phyloP scores from a whole-genome alignment of 2,329 filamentous ascomycete genomes.

The Pyricularia grisea region DNA sequence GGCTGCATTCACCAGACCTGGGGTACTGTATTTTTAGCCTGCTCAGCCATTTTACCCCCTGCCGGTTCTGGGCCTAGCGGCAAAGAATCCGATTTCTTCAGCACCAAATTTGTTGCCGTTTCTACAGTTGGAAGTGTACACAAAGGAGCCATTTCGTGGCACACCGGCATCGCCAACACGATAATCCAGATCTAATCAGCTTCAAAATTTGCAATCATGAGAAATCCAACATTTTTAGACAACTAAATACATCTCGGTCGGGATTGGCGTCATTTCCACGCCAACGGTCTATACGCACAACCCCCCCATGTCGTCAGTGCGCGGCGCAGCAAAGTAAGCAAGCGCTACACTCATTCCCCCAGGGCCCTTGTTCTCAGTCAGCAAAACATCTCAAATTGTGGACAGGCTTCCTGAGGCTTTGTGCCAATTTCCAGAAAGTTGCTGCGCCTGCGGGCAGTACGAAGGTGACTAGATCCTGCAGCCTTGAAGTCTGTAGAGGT shows the following conservation, averaged over 20 bases:
- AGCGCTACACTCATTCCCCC: background rate
- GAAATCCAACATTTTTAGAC: too few species aligned
- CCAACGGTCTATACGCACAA: background rate
- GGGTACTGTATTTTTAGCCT: background rate
- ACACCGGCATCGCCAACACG: too few species aligned
- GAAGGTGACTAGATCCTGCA: background rate
- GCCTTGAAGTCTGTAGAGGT: background rate
- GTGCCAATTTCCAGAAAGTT: background rate
- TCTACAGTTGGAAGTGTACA: too few species aligned
- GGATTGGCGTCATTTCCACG: background rate
- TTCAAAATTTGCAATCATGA: too few species aligned
- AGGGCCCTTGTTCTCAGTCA: background rate
- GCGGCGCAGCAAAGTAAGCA: background rate
- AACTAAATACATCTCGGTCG: too few species aligned
- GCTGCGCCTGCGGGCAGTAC: background rate
- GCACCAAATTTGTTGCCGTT: background rate
- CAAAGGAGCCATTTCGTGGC: too few species aligned
- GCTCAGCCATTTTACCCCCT: background rate
- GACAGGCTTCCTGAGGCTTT: background rate
- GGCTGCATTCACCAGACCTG: background rate
- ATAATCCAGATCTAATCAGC: too few species aligned
- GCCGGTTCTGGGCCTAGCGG: too few species aligned
- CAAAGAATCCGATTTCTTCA: background rate
- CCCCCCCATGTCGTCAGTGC: background rate
- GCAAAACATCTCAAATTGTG: background rate